Percentiles rank a stretch among this genome's conserved stretches.
Conservation (phyloP, 1,284 basidiomycete species). For the Cryptococcus depauperatus region DNA sequence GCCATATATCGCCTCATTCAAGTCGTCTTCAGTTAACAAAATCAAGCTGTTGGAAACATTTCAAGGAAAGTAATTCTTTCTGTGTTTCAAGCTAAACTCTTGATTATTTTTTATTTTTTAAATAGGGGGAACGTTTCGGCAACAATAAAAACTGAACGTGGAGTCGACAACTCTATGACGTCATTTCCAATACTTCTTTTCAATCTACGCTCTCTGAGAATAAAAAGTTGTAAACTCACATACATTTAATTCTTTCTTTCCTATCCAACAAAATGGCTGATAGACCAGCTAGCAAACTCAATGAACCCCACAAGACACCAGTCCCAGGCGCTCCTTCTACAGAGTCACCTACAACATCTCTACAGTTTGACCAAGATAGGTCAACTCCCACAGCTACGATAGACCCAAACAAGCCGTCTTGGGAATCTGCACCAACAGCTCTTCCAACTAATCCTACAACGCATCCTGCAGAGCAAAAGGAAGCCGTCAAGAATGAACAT, state of each 20-base stretch:
- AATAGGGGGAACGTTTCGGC: not conserved
- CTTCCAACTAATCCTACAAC: slow-evolving; percentile 39
- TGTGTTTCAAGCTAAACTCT: not conserved
- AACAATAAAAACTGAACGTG: too few relatives aligned
- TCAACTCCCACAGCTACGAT: slow-evolving; percentile 24
- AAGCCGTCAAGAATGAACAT: slow-evolving; percentile 31
- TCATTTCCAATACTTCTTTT: not conserved
- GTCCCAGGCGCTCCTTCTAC: not conserved
- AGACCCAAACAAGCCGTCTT: slow-evolving; percentile 27
- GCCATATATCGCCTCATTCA: too few relatives aligned
- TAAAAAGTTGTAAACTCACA: too few relatives aligned
- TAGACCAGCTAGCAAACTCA: not conserved
- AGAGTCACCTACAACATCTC: slow-evolving; percentile 1
- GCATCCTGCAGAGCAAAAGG: slow-evolving; percentile 37
- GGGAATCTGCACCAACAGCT: slow-evolving; percentile 29
- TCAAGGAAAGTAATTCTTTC: too few relatives aligned
- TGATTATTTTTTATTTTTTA: not conserved
- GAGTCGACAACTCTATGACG: too few relatives aligned
- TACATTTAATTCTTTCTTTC: too few relatives aligned
- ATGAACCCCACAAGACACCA: not conserved
- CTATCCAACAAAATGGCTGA: too few relatives aligned
- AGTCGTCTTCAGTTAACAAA: too few relatives aligned
- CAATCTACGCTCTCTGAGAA: too few relatives aligned
- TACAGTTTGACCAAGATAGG: slow-evolving; percentile 1
- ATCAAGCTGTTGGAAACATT: too few relatives aligned